These are phyloP conservation scores for Xylariaceae sp. DNA, from an alignment of 2,329 filamentous ascomycete genomes.

Conservation along the genomic window DNA sequence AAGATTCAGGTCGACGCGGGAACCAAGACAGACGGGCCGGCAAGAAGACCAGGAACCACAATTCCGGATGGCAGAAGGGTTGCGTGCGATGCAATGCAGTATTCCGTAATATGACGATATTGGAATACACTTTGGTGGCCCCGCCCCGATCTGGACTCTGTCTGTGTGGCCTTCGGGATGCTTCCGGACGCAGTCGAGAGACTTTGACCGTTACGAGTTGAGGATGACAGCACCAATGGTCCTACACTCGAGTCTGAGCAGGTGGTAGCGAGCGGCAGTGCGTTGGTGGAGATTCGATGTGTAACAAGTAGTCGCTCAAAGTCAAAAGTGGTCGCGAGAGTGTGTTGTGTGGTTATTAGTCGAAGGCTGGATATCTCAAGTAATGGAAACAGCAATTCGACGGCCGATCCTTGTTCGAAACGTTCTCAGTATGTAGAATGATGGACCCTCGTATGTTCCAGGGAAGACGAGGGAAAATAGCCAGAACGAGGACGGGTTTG, in stretches of 20 bases:
- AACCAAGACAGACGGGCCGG: neutral
- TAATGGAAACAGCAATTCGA: no score
- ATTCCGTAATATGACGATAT: constrained; percentile 26
- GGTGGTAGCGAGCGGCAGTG: neutral
- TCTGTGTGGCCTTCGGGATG: neutral
- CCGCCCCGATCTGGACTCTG: constrained; percentile 1
- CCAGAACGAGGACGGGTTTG: no score
- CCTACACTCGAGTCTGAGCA: neutral
- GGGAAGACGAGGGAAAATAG: no score
- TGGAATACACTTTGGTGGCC: constrained; percentile 14
- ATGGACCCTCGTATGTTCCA: no score
- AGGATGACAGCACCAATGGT: neutral
- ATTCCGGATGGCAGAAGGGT: constrained; percentile 7
- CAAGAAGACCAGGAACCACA: neutral
- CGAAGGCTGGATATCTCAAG: no score
- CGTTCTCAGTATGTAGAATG: no score
- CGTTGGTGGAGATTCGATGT: neutral
- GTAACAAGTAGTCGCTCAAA: neutral
- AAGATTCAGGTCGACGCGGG: constrained; percentile 9
- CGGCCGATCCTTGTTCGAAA: no score
- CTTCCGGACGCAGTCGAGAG: neutral
- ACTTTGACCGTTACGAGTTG: neutral
- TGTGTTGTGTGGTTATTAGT: neutral
- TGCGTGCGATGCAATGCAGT: constrained; percentile 19
- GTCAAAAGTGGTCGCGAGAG: neutral